Evolutionary conservation across 2,329 filamentous ascomycete genomes (phyloP).

Genomic region (Remersonia thermophila): DNA sequence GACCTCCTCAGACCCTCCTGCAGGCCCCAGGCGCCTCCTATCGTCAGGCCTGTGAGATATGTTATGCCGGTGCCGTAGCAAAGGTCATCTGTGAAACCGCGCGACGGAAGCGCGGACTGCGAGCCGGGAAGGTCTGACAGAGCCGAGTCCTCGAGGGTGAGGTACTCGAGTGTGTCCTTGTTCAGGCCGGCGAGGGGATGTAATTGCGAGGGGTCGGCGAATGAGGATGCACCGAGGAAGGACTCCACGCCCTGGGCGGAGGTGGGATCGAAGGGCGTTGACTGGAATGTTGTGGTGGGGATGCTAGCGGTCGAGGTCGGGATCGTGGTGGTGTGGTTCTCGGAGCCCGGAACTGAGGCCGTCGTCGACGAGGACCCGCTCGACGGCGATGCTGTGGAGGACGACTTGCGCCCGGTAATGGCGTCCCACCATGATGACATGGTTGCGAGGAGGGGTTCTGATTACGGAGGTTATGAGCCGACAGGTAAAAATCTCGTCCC

Average conservation of each 20-base stretch:
- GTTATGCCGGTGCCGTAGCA: constrained; percentile 95
- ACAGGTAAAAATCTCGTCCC: no score
- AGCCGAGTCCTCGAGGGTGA: constrained; percentile 82
- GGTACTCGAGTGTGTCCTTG: constrained; percentile 86
- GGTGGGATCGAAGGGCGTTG: constrained; percentile 55
- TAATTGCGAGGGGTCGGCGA: constrained; percentile 76
- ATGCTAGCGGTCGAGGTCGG: constrained; percentile 30
- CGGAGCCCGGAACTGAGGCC: no score
- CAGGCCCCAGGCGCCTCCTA: constrained; percentile 86
- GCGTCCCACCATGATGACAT: constrained; percentile 52
- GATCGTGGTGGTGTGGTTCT: constrained; percentile 16
- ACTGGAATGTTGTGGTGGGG: constrained; percentile 22
- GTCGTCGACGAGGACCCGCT: constrained; percentile 27
- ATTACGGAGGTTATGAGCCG: no score
- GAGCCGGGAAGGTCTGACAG: constrained; percentile 77
- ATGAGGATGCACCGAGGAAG: constrained; percentile 65
- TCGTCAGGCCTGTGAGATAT: constrained; percentile 73
- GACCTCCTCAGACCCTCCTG: constrained; percentile 77
- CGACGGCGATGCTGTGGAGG: constrained; percentile 16
- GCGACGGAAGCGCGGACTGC: constrained; percentile 79
- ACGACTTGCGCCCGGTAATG: constrained; percentile 46
- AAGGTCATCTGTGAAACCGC: constrained; percentile 95
- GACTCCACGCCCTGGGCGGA: constrained; percentile 70
- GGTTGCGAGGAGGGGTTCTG: constrained; percentile 7
- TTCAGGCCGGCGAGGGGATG: constrained; percentile 91